Base-by-base conservation (phyloP, 2,329 filamentous ascomycete genomes). In the Bipolaris bicolor region DNA sequence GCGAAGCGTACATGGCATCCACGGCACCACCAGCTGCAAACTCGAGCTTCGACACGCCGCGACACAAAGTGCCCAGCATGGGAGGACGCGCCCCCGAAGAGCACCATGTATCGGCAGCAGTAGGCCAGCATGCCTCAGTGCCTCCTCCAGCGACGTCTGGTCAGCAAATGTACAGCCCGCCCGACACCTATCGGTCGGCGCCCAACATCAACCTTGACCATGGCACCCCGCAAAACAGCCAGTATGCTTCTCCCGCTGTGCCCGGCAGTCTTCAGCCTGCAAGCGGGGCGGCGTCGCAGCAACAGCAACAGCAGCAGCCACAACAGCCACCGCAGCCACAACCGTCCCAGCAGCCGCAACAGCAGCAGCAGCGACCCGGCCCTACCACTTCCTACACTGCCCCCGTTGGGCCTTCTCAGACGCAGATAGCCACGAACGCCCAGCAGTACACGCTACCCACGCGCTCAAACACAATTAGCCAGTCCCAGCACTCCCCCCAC, bases 361-460 rank as follows among this genome's bases (percentile, higher is more conserved):
- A 47, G 16, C 57, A 52, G 82, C 52, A 79, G 77, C 78, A 77
- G 64, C 81, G 86, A 61, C 84, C 85, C 41, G 78, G 73, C 31
- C 78, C 82, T 33, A 77, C 83, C 39, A 80, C 83, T 26, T 72
- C 82, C 50, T 87, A 85, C 70, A 85, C 85, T 11, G 83, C 85
- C 24, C 83, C 87, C 6, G 79, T 79, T n/a, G 74, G 86, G 52
- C 84, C 86, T 62, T 84, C 84, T 26, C 78, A 86, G 64, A 81
- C 82, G 52, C 74, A 76, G 64, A 74, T 80, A 58, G 72, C 75
- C 64, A 77, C 80, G 49, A 88, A 81, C 67, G 77, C 82, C 59
- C 82, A 85, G 68, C 86, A 87, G 59, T 88, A 87, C 71, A 81
- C 84, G 43, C 83, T 86, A 24, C 86, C 89, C 41, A 85, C 87